Evolutionary conservation across 2,329 filamentous ascomycete genomes (phyloP).

Genomic region (Hymenoscyphus fructigenus): DNA sequence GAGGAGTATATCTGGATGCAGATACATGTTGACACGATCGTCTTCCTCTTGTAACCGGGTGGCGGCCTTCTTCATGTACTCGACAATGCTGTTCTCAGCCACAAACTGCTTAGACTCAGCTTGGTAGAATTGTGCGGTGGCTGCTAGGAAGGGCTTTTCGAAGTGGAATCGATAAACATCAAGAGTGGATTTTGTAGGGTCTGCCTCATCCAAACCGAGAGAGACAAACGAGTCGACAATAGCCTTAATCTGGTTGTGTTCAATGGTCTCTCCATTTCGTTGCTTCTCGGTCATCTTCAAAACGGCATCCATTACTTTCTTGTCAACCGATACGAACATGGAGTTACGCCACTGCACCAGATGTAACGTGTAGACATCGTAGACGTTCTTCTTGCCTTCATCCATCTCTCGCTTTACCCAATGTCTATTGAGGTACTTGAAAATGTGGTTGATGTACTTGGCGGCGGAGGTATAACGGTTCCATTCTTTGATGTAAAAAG

Average conservation of each 20-base stretch:
- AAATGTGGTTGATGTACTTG: slow-evolving; percentile 96
- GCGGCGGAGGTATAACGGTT: slow-evolving; percentile 91
- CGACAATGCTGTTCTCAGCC: slow-evolving; percentile 93
- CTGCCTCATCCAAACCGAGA: slow-evolving; percentile 87
- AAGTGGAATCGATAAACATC: slow-evolving; percentile 94
- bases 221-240: slow-evolving; percentile 97
- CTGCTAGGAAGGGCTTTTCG: slow-evolving; percentile 84
- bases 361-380: slow-evolving; percentile 96
- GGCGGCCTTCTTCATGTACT: slow-evolving; percentile 99
- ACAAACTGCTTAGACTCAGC: slow-evolving; percentile 93
- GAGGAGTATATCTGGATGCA: slow-evolving; percentile 84
- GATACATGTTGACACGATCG: slow-evolving; percentile 85
- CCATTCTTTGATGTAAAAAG: slow-evolving; percentile 97
- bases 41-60: slow-evolving; percentile 86
- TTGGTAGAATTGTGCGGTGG: slow-evolving; percentile 83
- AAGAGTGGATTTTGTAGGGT: slow-evolving; percentile 89
- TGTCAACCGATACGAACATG: slow-evolving; percentile 79
- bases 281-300: slow-evolving; percentile 96
- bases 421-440: slow-evolving; percentile 93
- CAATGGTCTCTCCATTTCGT: slow-evolving; percentile 94
- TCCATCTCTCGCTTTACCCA: slow-evolving; percentile 99
- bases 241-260: slow-evolving; percentile 94
- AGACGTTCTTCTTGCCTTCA: slow-evolving; percentile 96
- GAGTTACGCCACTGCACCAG: slow-evolving; percentile 93
- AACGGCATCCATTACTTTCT: slow-evolving; percentile 92